Evolutionary conservation across 1,284 basidiomycete genomes (phyloP).

Genomic region (Cutaneotrichosporon mucoides): DNA sequence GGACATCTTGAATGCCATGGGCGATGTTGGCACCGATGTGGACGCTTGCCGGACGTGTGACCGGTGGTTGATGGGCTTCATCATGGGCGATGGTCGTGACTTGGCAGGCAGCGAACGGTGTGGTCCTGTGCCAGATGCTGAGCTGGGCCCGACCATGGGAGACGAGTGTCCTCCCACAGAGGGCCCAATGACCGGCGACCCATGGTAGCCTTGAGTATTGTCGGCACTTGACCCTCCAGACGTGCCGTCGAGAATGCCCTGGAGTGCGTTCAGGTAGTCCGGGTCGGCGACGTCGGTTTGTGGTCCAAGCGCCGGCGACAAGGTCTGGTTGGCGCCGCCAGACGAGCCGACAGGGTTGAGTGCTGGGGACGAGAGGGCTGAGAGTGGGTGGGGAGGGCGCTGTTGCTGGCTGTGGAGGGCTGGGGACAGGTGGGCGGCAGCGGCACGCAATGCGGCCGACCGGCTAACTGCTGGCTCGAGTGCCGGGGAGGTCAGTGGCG

Average conservation of each 20-base stretch:
- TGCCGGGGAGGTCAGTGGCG: conserved; percentile 58
- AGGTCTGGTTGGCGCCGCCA: conserved; percentile 44
- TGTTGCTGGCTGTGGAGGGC: conserved; percentile 16
- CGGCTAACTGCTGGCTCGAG: conserved; percentile 48
- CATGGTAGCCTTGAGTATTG: conserved; percentile 6
- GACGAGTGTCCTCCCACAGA: not conserved
- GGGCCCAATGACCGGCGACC: conserved; percentile 14
- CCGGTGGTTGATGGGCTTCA: conserved; percentile 44
- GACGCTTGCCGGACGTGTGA: conserved; percentile 20
- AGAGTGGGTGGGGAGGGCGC: conserved; percentile 35
- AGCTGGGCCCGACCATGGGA: conserved; percentile 3
- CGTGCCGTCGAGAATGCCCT: conserved; percentile 31
- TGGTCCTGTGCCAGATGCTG: conserved; percentile 31
- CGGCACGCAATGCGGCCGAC: conserved; percentile 26
- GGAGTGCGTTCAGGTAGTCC: conserved; percentile 38
- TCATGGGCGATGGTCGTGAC: conserved; percentile 47
- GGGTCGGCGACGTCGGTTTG: conserved; percentile 38
- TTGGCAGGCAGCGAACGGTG: conserved; percentile 40
- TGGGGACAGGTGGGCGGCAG: conserved; percentile 22
- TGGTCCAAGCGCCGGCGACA: conserved; percentile 43
- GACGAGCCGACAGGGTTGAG: conserved; percentile 43
- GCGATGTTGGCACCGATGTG: conserved; percentile 28
- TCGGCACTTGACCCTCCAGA: not conserved
- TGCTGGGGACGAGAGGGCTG: conserved; percentile 39
- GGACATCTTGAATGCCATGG: conserved; percentile 23